Conservation (phyloP, 345 rosid species). For the Dovyalis caffra region DNA sequence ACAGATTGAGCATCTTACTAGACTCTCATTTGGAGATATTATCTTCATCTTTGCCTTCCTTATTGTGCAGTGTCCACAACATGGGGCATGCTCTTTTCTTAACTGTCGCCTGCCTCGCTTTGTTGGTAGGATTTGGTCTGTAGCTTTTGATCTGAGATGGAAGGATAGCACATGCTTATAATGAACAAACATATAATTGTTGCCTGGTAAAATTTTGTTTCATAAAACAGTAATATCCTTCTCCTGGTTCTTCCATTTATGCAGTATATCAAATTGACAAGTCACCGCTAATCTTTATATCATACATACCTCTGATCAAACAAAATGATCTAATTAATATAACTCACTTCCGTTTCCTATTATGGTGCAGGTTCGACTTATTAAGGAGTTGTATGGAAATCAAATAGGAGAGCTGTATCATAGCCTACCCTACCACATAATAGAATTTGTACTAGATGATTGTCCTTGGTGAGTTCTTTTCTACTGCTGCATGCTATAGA, state of each 20-base stretch:
- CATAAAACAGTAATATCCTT: background rate
- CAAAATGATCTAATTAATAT: slow-evolving; percentile 7
- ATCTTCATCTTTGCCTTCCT: too few relatives aligned
- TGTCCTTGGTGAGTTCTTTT: slow-evolving; percentile 65
- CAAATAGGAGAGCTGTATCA: slow-evolving; percentile 87
- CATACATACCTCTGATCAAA: background rate
- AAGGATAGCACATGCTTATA: too few relatives aligned
- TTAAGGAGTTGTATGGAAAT: slow-evolving; percentile 90
- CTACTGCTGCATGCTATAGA: background rate
- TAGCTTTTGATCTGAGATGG: too few relatives aligned
- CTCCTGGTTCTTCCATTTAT: background rate
- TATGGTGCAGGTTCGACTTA: slow-evolving; percentile 68
- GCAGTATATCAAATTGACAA: background rate
- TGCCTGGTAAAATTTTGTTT: background rate
- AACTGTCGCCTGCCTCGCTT: too few relatives aligned
- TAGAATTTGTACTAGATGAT: slow-evolving; percentile 76
- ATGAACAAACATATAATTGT: too few relatives aligned
- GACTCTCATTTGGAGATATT: too few relatives aligned
- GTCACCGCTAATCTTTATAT: background rate
- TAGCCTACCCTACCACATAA: slow-evolving; percentile 91
- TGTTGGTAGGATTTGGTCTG: too few relatives aligned
- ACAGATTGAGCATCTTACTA: too few relatives aligned
- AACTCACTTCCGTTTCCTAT: background rate
- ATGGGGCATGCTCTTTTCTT: too few relatives aligned
- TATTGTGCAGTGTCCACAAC: too few relatives aligned